Evolutionary conservation across 1,284 basidiomycete species (phyloP).

Genomic region (Ceratorhiza oryzae-sativae): DNA sequence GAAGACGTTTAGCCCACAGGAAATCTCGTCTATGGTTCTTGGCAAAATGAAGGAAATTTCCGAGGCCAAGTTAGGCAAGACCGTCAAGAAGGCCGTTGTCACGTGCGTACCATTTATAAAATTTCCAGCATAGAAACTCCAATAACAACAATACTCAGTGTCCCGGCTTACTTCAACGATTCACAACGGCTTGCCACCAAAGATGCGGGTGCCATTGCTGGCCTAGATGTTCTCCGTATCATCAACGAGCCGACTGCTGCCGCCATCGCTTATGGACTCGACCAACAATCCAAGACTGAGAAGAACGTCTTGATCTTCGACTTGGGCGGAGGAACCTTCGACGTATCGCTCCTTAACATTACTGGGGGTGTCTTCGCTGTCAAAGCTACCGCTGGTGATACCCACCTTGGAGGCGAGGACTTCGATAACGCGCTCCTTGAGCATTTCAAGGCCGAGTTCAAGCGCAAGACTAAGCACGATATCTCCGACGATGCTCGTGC

Average conservation of each 20-base stretch:
- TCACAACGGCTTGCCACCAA: constrained; percentile 71
- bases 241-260: constrained; percentile 68
- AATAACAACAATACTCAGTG: constrained; percentile 56
- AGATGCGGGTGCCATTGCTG: constrained; percentile 66
- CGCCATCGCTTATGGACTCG: constrained; percentile 64
- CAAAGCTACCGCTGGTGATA: constrained; percentile 66
- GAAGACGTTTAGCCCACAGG: constrained; percentile 67
- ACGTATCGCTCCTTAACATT: constrained; percentile 70
- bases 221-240: constrained; percentile 72
- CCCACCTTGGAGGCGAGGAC: constrained; percentile 83
- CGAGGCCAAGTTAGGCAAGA: constrained; percentile 68
- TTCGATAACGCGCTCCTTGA: constrained; percentile 98
- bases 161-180: constrained; percentile 75
- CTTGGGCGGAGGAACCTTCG: constrained; percentile 89
- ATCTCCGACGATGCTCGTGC: constrained; percentile 97
- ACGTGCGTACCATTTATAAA: constrained; percentile 53
- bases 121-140: constrained; percentile 15
- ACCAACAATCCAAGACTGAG: constrained; percentile 84
- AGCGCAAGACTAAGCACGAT: constrained; percentile 80
- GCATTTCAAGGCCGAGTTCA: constrained; percentile 96
- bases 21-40: constrained; percentile 98
- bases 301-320: constrained; percentile 99
- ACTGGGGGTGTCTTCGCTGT: constrained; percentile 69
- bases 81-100: constrained; percentile 69
- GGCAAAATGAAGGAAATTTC: constrained; percentile 94